phyloP scores from a whole-genome alignment of 1,139 yeast genomes.

The Geotrichum histeridarum region DNA sequence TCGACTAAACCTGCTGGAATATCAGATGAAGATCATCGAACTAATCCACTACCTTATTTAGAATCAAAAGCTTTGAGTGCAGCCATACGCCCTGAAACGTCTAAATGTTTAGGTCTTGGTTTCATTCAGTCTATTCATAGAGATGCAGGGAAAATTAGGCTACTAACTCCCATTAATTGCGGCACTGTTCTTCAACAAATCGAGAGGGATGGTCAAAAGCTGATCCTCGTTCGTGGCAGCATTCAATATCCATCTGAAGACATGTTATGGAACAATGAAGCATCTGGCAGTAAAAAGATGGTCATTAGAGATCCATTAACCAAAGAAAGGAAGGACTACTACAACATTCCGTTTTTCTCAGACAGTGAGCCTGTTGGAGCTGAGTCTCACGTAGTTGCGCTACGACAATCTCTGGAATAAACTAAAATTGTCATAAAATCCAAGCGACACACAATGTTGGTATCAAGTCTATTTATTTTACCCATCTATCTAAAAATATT shows the following conservation, averaged over 20 bases:
- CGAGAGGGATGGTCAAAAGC: constrained; percentile 20
- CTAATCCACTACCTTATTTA: constrained; percentile 3
- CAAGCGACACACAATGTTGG: too few species aligned
- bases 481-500: too few species aligned
- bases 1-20: not conserved
- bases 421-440: not conserved
- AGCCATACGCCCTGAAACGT: not conserved
- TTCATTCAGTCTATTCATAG: constrained; percentile 49
- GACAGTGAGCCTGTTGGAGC: constrained; percentile 7
- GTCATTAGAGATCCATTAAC: not conserved
- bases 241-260: constrained; percentile 53
- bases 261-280: constrained; percentile 34
- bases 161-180: constrained; percentile 51
- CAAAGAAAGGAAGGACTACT: not conserved
- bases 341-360: constrained; percentile 5
- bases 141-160: constrained; percentile 42
- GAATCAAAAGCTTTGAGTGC: not conserved
- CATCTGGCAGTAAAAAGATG: not conserved
- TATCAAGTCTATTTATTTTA: not conserved
- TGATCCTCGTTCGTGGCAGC: constrained; percentile 58
- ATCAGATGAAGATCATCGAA: not conserved
- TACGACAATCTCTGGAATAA: not conserved
- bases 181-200: constrained; percentile 22
- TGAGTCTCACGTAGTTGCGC: constrained; percentile 6
- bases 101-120: constrained; percentile 32